Evolutionary conservation across 345 rosid species (phyloP), one percentile per base, ranked within the genome.

Genomic region (Heritiera fomes): DNA sequence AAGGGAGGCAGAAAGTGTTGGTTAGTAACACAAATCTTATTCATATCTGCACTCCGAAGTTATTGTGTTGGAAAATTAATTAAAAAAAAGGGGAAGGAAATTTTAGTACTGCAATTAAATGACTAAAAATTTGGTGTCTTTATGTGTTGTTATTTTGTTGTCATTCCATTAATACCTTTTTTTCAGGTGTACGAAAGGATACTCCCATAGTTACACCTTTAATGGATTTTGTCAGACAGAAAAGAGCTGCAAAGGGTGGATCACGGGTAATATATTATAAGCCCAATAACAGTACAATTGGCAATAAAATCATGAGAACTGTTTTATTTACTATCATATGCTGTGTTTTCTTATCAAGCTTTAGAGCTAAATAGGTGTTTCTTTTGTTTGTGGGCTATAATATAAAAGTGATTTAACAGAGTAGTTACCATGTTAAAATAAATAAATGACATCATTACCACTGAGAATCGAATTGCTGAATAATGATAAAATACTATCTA

Each of bases 141-240:
- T 63, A 58, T 65, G 15, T 7, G 34, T 64, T 78, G 65, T 73
- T 80, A 69, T 78, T 49, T 60, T 50, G 60, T 32, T 53, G 4
- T 71, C 59, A 23, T 67, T 4, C 60, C 47, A 32, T 60, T 32
- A 47, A 66, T 77, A 12, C 3, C 52, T 28, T 74, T 67, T 41
- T 40, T 73, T 77, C 80, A 89, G 93, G 85, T 82, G 77, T 83
- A 78, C 70, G 70, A 61, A 89, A 83, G 78, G 90, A 87, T 62
- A 8, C 59, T 79, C 88, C 85, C 58, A 73, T 88, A 71, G 81
- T 87, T 52, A 91, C 93, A 46, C 92, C 95, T 30, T 78, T 90
- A 68, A 91, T 91, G 95, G 91, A 91, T 78, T 91, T 83, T 81
- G 88, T 91, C 67, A 81, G 93, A 68, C 89, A 86, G 78, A 91